These are phyloP conservation scores for Escovopsis sp. DNA, from an alignment of 2,329 filamentous ascomycete species.

Conservation along the genomic window DNA sequence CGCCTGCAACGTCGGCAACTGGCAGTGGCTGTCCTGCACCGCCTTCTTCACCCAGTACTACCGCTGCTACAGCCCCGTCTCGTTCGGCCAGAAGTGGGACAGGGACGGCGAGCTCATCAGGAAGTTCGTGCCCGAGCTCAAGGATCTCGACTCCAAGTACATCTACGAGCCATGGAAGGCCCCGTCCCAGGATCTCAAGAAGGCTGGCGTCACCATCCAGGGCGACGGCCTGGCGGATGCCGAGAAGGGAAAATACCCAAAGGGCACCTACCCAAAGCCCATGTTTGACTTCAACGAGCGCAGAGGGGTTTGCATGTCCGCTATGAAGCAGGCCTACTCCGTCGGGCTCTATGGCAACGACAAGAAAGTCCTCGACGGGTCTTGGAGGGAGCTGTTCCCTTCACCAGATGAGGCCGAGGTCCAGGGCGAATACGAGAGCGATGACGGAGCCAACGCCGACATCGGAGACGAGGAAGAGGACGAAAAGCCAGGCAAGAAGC, in stretches of 20 bases:
- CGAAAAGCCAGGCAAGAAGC: constrained; percentile 8
- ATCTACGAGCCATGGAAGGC: constrained; percentile 74
- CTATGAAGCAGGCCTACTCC: constrained; percentile 56
- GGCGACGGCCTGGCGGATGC: constrained; percentile 32
- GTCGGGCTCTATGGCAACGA: constrained; percentile 51
- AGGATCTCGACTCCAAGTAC: constrained; percentile 45
- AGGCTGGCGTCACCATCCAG: constrained; percentile 46
- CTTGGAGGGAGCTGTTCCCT: constrained; percentile 32
- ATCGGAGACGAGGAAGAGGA: constrained; percentile 11
- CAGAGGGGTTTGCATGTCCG: constrained; percentile 45
- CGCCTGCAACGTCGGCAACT: constrained; percentile 60
- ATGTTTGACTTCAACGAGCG: constrained; percentile 62
- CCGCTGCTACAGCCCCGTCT: constrained; percentile 53
- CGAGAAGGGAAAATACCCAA: constrained; percentile 44
- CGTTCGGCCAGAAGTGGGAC: constrained; percentile 65
- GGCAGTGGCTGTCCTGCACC: constrained; percentile 64
- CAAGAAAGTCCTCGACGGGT: constrained; percentile 44
- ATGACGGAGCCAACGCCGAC: constrained; percentile 19
- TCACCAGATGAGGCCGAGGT: constrained; percentile 21
- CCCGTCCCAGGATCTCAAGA: constrained; percentile 50
- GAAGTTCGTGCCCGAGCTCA: constrained; percentile 52
- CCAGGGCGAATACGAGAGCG: constrained; percentile 20
- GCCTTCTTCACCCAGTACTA: constrained; percentile 63
- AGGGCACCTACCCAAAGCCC: constrained; percentile 50
- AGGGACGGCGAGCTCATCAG: constrained; percentile 48